phyloP scores from a whole-genome alignment of 1,284 basidiomycete species.

The Ceratobasidium sp. region DNA sequence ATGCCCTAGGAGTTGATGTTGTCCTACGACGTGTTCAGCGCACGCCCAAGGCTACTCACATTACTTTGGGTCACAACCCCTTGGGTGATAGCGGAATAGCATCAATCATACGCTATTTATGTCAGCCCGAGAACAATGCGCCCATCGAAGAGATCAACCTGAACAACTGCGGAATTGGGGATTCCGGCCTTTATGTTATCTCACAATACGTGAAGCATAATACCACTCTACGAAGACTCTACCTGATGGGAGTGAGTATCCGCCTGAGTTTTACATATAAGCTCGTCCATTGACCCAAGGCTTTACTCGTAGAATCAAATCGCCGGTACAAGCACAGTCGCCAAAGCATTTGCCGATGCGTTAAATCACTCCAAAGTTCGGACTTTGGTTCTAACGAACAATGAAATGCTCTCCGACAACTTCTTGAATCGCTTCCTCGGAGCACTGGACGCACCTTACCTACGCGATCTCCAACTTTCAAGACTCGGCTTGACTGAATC shows the following conservation, averaged over 20 bases:
- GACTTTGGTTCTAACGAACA: conserved; percentile 57
- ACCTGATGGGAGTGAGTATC: conserved; percentile 63
- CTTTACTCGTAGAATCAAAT: conserved; percentile 57
- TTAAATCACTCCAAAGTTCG: conserved; percentile 60
- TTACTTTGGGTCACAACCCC: conserved; percentile 64
- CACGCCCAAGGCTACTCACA: conserved; percentile 51
- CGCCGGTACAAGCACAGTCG: conserved; percentile 52
- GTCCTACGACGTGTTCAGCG: conserved; percentile 16
- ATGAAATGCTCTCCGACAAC: conserved; percentile 57
- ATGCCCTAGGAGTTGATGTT: conserved; percentile 16
- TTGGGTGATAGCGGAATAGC: conserved; percentile 66
- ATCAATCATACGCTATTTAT: conserved; percentile 63
- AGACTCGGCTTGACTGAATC: conserved; percentile 59
- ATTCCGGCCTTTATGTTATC: conserved; percentile 62
- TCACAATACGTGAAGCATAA: conserved; percentile 59
- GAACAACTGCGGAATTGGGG: conserved; percentile 63
- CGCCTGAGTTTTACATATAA: conserved; percentile 45
- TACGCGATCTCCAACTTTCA: conserved; percentile 64
- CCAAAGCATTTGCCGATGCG: conserved; percentile 55
- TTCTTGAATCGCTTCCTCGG: conserved; percentile 63
- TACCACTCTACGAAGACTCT: conserved; percentile 57
- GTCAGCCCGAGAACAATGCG: conserved; percentile 57
- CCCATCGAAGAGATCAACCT: conserved; percentile 63
- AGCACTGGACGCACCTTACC: conserved; percentile 56
- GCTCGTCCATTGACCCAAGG: conserved; percentile 45